These are phyloP conservation scores for Firmiana major DNA, from an alignment of 345 rosid species.

Conservation along the genomic window DNA sequence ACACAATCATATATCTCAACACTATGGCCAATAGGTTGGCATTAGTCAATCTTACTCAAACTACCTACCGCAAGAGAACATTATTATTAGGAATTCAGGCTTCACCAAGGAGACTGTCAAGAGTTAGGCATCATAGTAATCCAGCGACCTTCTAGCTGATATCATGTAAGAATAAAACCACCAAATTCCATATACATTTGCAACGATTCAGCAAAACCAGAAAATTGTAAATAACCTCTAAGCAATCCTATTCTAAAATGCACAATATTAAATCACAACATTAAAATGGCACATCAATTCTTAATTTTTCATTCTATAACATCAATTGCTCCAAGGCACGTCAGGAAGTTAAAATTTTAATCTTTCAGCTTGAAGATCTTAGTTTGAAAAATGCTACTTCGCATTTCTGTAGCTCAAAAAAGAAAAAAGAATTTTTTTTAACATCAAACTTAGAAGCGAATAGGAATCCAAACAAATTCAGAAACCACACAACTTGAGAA, in stretches of 20 bases:
- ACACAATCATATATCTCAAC: not conserved
- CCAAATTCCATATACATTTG: not conserved
- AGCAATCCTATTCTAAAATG: not conserved
- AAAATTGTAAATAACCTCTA: not conserved
- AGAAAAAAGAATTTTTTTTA: not conserved
- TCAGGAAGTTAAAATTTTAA: not conserved
- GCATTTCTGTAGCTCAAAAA: not conserved
- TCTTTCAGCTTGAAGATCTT: not conserved
- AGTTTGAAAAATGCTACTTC: not conserved
- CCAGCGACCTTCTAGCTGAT: not conserved
- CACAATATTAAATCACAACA: not conserved
- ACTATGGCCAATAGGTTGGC: not conserved
- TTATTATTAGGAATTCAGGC: not conserved
- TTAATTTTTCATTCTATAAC: not conserved
- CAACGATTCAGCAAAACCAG: not conserved
- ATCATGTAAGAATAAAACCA: not conserved
- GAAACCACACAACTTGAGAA: not conserved
- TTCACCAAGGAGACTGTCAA: not conserved
- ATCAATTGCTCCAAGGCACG: not conserved
- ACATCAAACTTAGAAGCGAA: not conserved
- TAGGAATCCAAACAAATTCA: not conserved
- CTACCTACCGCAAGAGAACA: not conserved
- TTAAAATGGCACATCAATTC: not conserved
- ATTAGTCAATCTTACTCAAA: not conserved
- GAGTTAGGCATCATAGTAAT: not conserved